Evolutionary conservation across 139 green algal genomes (phyloP).

Genomic region (Chlamydomonas schloesseri): DNA sequence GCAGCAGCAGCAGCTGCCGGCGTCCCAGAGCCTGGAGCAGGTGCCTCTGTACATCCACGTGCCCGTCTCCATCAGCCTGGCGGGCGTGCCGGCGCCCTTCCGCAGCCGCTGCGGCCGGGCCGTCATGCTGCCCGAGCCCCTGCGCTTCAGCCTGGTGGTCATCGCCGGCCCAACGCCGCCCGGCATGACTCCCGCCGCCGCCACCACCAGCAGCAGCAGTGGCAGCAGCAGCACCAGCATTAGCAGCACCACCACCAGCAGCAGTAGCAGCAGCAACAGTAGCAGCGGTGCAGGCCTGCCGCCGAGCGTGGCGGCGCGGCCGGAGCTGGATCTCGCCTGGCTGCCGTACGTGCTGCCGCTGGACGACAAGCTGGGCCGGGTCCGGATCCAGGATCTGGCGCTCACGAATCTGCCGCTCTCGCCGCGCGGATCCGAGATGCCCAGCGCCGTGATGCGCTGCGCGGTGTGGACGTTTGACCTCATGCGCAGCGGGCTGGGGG

Average conservation of each 20-base stretch:
- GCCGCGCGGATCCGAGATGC: neutral
- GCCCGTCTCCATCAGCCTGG: slow-evolving; percentile 1
- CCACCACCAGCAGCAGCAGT: neutral
- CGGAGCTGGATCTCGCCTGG: neutral
- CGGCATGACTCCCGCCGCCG: too few species aligned
- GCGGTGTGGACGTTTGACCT: slow-evolving; percentile 6
- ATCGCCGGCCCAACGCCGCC: neutral
- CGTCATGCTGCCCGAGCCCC: neutral
- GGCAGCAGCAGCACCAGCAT: too few species aligned
- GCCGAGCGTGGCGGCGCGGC: neutral
- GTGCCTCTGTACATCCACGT: neutral
- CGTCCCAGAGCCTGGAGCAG: too few species aligned
- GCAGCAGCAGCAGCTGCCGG: too few species aligned
- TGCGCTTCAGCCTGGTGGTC: neutral
- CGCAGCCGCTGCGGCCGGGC: too few species aligned
- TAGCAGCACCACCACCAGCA: neutral
- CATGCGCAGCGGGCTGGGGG: neutral
- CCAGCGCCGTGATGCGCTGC: neutral
- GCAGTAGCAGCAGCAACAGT: too few species aligned
- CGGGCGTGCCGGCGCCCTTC: neutral
- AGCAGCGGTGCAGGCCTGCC: too few species aligned
- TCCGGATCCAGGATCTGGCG: neutral
- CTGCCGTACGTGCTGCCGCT: neutral
- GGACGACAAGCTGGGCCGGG: neutral
- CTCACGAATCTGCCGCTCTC: slow-evolving; percentile 14